Evolutionary conservation across 2,329 filamentous ascomycete species (phyloP).

Genomic region (Drechslerella stenobrocha): DNA sequence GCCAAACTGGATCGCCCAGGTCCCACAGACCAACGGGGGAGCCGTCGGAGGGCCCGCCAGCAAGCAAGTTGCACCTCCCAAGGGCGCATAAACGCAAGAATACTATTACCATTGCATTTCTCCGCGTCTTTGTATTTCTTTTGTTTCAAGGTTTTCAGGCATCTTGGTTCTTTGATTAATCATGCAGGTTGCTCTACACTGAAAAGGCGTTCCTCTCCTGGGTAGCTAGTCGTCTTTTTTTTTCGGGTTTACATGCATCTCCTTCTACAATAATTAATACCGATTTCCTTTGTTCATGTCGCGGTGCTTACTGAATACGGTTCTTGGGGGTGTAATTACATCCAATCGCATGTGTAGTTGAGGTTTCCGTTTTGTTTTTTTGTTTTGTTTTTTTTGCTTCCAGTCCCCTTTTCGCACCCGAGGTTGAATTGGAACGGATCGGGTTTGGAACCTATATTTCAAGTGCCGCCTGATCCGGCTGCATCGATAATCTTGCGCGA

Average conservation of each 20-base stretch:
- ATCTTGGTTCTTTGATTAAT: not conserved
- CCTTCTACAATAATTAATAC: slow-evolving; percentile 19
- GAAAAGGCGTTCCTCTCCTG: not conserved
- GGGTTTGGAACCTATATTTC: no score
- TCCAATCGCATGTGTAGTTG: slow-evolving; percentile 1
- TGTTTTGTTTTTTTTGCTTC: no score
- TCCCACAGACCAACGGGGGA: slow-evolving; percentile 47
- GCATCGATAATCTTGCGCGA: no score
- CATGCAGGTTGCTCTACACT: not conserved
- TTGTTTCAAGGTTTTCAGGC: not conserved
- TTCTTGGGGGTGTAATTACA: no score
- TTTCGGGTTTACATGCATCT: not conserved
- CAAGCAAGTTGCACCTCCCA: slow-evolving; percentile 14
- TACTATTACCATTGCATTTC: not conserved
- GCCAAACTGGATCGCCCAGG: slow-evolving; percentile 66
- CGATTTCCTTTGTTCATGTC: slow-evolving; percentile 23
- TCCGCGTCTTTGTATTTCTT: slow-evolving; percentile 8
- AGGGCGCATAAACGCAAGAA: slow-evolving; percentile 6
- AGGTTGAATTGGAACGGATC: no score
- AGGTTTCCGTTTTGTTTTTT: slow-evolving; percentile 15
- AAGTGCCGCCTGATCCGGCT: no score
- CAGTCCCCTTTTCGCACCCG: no score
- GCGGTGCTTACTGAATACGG: no score
- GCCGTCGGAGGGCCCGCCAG: slow-evolving; percentile 21
- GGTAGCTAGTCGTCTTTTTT: not conserved